Evolutionary conservation across 1,139 yeast genomes (phyloP), one percentile per base, ranked within the genome.

Genomic region (Debaryomyces robertsiae): DNA sequence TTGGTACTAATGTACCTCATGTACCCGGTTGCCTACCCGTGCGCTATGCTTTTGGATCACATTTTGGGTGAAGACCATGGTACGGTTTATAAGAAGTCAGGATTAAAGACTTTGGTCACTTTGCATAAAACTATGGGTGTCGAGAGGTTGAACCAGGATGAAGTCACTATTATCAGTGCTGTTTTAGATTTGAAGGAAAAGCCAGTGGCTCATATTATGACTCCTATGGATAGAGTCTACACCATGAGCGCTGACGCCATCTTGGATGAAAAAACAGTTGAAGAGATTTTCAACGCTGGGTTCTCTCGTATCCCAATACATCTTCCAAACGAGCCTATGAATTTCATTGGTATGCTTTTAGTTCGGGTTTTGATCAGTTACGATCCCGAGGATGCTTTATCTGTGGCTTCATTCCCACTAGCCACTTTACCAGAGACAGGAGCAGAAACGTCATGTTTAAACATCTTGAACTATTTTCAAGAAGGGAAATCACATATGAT

Each of bases 401-500:
- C 97, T 0, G 94, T 93, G 27, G 88, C 95, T 1, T 81, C 93
- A 6, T 93, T 93, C 72, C 97, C 98, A 6, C 74, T 93, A 55
- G 98, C 98, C 2, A 93, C 98, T 0, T 75, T 93, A 37, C 98
- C 98, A 0, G 98, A 93, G 66, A 93, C 98, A 0, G 82, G 85
- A 2, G 84, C 89, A 27, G 91, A 85, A 40, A 91, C 98, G 2
- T 89, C 97, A 3, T 93, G 98, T 63, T 73, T 93, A 58, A 91
- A 93, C 63, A 91, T 93, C 49, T 75, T 93, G 55, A 93, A 93
- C 63, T 93, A 91, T 63, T 93, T 93, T 74, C 98, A 93, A 65
- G 98, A 91, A 62, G 98, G 98, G 46, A 91, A 90, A 62, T 84
- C 96, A 2, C 98, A 93, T 63, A 93, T 93, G 98, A 93, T 94